Base-by-base conservation (phyloP, 352 stramenopile species). In the Pythium vanterpoolii region DNA sequence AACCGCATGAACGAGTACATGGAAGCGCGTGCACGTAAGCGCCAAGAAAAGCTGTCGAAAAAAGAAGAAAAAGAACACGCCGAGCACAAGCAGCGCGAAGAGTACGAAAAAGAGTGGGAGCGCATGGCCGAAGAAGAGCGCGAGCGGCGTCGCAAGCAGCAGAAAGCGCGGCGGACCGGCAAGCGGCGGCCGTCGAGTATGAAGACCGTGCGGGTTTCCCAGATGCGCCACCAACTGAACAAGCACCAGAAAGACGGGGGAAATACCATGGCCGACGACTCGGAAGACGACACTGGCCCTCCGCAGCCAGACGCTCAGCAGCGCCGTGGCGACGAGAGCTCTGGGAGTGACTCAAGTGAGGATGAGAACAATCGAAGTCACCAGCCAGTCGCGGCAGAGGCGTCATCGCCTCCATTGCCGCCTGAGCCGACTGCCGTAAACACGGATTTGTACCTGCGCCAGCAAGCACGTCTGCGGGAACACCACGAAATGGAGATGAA, bases 1-100 rank as follows among this genome's bases (percentile, higher is more conserved):
- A 92, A 76, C 46, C 83, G 86, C 24, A 95, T 95, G 86, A 95
- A 95, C 49, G 76, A 89, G 51, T 95, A 95, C 65, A 95, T 95
- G 86, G 83, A 95, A 43, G 77, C 70, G 28, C 86, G 86, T 2
- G 80, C 82, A 10, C 84, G 70, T 48, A 93, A 91, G 50, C 83
- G 83, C 13, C 77, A 84, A 24, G 81, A 89, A 43, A 95, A 93
- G 52, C 61, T 89, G 19, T 83, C 87, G 47, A 86, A 81, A 39
- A 86, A 90, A 13, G 72, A 86, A 48, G 70, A 89, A 52, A 79
- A 87, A 45, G 79, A 89, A 46, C 62, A 83, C 48, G 86, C 77
- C 31, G 84, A 91, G 68, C 74, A 76, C 48, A 87, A 83, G 68
- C 80, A 90, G 48, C 84, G 88, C 42, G 78, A 90, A 65, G 86